Percentiles rank a stretch among this genome's conserved stretches.
Evolutionary conservation across 441 rosid genomes (phyloP).

Genomic region (Theobroma grandiflorum): DNA sequence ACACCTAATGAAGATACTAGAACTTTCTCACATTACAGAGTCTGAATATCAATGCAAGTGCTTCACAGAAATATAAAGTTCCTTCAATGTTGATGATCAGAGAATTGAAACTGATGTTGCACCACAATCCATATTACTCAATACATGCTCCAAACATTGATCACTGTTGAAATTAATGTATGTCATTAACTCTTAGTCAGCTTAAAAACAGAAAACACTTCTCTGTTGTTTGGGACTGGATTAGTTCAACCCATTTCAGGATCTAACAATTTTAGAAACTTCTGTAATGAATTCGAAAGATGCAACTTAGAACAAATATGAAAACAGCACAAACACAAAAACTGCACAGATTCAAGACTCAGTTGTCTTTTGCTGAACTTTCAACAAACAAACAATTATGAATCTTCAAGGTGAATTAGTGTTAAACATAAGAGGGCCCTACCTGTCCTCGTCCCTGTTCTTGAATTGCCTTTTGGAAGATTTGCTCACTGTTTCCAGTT

Average conservation of each 20-base stretch:
- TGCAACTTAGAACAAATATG: not conserved
- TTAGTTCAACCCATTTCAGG: not conserved
- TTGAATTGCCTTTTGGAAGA: slow-evolving; percentile 90
- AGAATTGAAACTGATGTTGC: no score
- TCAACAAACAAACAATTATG: not conserved
- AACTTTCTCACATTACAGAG: no score
- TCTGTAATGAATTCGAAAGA: not conserved
- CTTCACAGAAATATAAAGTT: no score
- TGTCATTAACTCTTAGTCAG: no score
- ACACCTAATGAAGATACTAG: no score
- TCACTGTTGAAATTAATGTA: no score
- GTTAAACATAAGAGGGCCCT: slow-evolving; percentile 6
- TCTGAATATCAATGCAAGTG: no score
- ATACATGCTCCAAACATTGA: no score
- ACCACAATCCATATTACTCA: no score
- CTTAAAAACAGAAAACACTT: not conserved
- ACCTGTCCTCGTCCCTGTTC: slow-evolving; percentile 97
- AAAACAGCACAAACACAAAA: not conserved
- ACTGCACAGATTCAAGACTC: not conserved
- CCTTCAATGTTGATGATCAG: no score
- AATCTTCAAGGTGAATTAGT: not conserved
- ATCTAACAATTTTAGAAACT: not conserved
- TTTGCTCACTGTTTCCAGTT: slow-evolving; percentile 95
- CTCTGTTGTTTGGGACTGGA: no score
- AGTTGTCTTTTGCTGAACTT: not conserved